These are phyloP conservation scores for Nicotiana tabacum DNA, from an alignment of 257 asterid species.

Conservation along the genomic window DNA sequence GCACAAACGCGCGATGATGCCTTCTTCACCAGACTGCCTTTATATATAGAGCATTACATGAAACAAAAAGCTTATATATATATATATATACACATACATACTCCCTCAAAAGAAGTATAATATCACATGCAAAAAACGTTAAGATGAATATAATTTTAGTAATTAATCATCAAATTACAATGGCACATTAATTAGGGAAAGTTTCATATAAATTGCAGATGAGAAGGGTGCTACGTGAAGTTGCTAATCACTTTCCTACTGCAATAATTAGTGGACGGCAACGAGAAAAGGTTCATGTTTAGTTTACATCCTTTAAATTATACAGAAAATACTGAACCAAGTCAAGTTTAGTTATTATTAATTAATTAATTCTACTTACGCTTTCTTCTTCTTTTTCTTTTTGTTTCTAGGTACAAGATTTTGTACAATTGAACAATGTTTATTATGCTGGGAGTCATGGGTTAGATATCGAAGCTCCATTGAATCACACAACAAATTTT, in stretches of 20 bases:
- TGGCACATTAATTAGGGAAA: not conserved
- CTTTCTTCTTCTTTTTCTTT: too few species aligned
- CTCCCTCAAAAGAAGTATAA: too few species aligned
- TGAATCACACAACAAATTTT: not conserved
- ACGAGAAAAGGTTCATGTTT: not conserved
- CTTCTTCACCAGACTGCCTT: too few species aligned
- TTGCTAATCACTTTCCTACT: not conserved
- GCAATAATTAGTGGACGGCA: slow-evolving; percentile 4
- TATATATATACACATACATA: too few species aligned
- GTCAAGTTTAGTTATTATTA: not conserved
- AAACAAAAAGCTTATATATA: too few species aligned
- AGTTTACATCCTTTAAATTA: not conserved
- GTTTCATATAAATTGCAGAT: not conserved
- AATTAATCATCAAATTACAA: not conserved
- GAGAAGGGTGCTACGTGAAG: not conserved
- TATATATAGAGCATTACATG: too few species aligned
- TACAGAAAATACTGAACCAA: not conserved
- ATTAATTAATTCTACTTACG: not conserved
- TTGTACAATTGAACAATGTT: slow-evolving; percentile 2
- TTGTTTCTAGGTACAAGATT: not conserved
- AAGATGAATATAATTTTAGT: not conserved
- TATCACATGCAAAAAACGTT: too few species aligned
- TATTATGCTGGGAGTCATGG: slow-evolving; percentile 10
- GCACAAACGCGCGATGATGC: too few species aligned
- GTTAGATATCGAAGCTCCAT: not conserved